A percentile compares a stretch with the other conserved stretches of the same genome.
phyloP scores from a whole-genome alignment of 805 yeast genomes.

The Lipomyces lipofer region DNA sequence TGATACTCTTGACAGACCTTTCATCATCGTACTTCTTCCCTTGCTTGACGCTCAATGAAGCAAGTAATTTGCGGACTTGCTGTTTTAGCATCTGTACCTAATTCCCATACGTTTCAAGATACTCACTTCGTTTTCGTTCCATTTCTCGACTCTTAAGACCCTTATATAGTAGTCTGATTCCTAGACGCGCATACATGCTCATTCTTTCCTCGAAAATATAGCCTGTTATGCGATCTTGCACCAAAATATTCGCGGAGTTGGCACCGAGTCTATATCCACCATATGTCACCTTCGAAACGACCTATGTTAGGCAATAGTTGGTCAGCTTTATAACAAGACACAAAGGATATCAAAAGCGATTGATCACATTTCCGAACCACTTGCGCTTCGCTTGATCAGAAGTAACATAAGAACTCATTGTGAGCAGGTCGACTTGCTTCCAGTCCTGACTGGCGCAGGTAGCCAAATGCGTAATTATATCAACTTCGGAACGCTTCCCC shows the following conservation, averaged over 20 bases:
- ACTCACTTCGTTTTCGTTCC: conserved; percentile 49
- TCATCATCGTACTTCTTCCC: conserved; percentile 81
- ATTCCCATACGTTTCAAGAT: too few relatives aligned
- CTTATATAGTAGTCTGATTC: conserved; percentile 78
- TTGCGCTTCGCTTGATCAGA: conserved; percentile 79
- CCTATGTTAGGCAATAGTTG: conserved; percentile 27
- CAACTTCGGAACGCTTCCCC: conserved; percentile 55
- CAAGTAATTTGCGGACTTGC: conserved; percentile 57
- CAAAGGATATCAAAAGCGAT: neutral
- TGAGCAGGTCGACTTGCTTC: conserved; percentile 63
- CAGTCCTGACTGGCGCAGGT: conserved; percentile 79
- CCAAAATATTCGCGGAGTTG: conserved; percentile 90
- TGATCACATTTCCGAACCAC: conserved; percentile 71
- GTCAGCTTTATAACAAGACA: neutral
- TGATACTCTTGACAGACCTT: conserved; percentile 63
- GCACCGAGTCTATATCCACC: conserved; percentile 86
- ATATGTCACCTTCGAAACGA: conserved; percentile 78
- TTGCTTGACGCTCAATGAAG: conserved; percentile 70
- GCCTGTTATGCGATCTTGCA: conserved; percentile 89
- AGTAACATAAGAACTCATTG: conserved; percentile 71
- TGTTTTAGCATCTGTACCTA: too few relatives aligned
- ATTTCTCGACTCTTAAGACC: conserved; percentile 60
- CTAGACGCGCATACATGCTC: conserved; percentile 83
- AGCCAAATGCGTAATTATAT: conserved; percentile 83
- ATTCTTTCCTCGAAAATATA: conserved; percentile 89